Percentiles rank a stretch among this genome's conserved stretches.
phyloP scores from a whole-genome alignment of 1,284 basidiomycete species.

The Trichosporon coremiiforme region DNA sequence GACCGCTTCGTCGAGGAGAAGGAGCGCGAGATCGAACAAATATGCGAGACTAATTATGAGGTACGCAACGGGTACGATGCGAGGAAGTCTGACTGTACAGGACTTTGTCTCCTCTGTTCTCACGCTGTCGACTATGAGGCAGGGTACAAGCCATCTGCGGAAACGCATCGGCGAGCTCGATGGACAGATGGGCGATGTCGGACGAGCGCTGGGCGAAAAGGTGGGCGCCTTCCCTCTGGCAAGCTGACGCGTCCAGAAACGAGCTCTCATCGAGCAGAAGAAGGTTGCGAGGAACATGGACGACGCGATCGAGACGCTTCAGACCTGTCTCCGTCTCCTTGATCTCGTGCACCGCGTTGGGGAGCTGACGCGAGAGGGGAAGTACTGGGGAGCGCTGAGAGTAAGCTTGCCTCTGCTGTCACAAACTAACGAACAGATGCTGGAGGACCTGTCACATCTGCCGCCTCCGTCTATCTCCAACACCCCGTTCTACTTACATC shows the following conservation, averaged over 20 bases:
- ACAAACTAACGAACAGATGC: conserved; percentile 30
- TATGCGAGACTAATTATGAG: conserved; percentile 94
- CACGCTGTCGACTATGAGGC: conserved; percentile 90
- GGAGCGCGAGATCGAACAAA: conserved; percentile 92
- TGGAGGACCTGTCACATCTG: conserved; percentile 90
- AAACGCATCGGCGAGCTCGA: conserved; percentile 63
- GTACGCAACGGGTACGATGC: conserved; percentile 40
- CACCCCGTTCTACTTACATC: conserved; percentile 89
- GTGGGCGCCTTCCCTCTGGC: conserved; percentile 34
- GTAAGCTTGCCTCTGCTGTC: conserved; percentile 62
- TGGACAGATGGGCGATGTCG: conserved; percentile 66
- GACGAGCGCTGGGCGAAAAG: conserved; percentile 81
- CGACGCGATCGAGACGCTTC: conserved; percentile 91
- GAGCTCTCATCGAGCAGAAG: conserved; percentile 80
- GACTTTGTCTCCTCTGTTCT: conserved; percentile 97
- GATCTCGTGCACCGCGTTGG: conserved; percentile 94
- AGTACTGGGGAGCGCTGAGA: conserved; percentile 94
- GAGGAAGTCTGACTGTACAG: conserved; percentile 36
- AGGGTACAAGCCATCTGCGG: conserved; percentile 61
- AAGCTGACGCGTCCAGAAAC: conserved; percentile 61
- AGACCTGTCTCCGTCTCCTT: conserved; percentile 85
- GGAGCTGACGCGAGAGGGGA: conserved; percentile 86
- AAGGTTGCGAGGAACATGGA: conserved; percentile 91
- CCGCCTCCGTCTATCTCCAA: conserved; percentile 87
- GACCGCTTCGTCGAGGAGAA: conserved; percentile 87